Base-by-base conservation (phyloP, 1,284 basidiomycete genomes). In the Microbotryomycetes sp. region DNA sequence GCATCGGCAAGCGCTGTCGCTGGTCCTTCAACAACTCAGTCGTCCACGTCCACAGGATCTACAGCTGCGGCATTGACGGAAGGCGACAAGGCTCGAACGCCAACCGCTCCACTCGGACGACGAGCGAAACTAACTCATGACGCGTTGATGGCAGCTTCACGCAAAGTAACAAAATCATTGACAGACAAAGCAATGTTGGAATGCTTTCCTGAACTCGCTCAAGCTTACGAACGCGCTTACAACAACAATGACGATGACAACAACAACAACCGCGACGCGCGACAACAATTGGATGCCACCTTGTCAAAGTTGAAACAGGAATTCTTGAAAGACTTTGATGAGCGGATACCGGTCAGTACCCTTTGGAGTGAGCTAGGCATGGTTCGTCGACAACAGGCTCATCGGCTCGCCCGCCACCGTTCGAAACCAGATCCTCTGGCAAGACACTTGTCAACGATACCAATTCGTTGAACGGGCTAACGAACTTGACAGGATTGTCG, bases 111-210 rank as follows among this genome's bases (percentile, higher is more conserved):
- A 29, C 28, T 49, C 16, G 56, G 54, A n/a, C 48, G 49, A n/a
- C 64, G 64, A 25, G 60, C 57, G 3, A 36, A 62, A 22, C 6
- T 54, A 3, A 62, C 64, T 2, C 31, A 36, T 7, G 49, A 59
- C 25, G 64, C 57, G 14, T 55, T 65, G 47, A 31, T 56, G 29
- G 16, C 25, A 46, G 60, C 64, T 3, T 54, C 49, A 3, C 23
- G 25, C 31, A 46, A 48, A 30, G 60, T 62, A 58, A 58, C 56
- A 58, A 58, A 3, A 15, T 1, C 31, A 1, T n/a, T 14, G 42
- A 65, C 59, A 31, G 64, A 65, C 51, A 65, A 62, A 48, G 51
- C 64, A 9, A 65, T 65, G 60, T 31, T 25, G 12, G 54, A 65
- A 49, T 65, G 64, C 47, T 65, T 65, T 55, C 64, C 64, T 5